Evolutionary conservation across 495 filamentous ascomycete genomes (phyloP), one percentile per base, ranked within the genome.

Genomic region (Aspergillus carlsbadensis): DNA sequence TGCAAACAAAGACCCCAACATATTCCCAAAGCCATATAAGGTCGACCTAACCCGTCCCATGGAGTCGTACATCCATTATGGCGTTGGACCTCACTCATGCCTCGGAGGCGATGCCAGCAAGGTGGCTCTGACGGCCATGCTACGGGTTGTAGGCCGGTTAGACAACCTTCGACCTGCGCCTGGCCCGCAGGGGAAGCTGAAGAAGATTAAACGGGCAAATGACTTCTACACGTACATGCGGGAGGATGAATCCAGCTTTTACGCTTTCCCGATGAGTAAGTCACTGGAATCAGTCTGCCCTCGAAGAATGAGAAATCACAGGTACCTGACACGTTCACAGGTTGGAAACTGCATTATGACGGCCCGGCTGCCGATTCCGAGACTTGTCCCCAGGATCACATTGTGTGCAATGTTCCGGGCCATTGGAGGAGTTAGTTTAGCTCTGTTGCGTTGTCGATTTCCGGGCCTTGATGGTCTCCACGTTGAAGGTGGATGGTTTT

Each of bases 111-210:
- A 87, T 34, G 75, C 80, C n/a, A 82, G 79, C 69, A 78, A 83
- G 43, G 74, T 83, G 2, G 86, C 85, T 14, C 69, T 90, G 40
- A 78, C 79, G 15, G 77, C 86, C 44, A 87, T 89, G 84, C 67
- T 84, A 52, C 76, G 78, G 56, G 75, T 79, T 8, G 80, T 84
- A 36, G 80, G 77, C 42, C 71, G 78, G 54, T 59, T 85, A 18
- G 70, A 81, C 41, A 82, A 81, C 21, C 65, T 93, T 10, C 75
- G 85, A 18, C 79, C 84, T 44, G 88, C 84, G 0, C 69, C 80
- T 0, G 89, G 89, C 2, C 74, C 80, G 3, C 81, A 87, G 70
- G 90, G 90, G 1, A 69, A 85, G 62, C 69, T 93, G 47, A 91
- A 92, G 78, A 87, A 83, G 72, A 75, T 92, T 5, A 68, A 74